Evolutionary conservation across 2,329 filamentous ascomycete species (phyloP), one percentile per base, ranked within the genome.

Genomic region (Fulvia fulva): DNA sequence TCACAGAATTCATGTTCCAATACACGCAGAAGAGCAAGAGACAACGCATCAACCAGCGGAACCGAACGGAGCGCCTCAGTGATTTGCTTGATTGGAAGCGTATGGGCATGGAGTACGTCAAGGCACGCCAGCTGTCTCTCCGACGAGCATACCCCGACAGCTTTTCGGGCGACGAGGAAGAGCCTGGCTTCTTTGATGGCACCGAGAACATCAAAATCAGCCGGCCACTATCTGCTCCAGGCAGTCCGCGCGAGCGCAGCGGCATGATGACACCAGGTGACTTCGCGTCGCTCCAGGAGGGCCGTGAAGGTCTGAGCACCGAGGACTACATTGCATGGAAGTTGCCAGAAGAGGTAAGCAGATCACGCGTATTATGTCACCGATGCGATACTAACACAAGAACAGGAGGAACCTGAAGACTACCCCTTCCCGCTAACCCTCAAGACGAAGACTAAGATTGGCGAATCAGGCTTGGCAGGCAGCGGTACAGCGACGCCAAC

Each of bases 191-290:
- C 76, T 96, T 97, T 70, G 90, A 91, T 53, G 90, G 90, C 34
- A 90, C 91, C 3, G 93, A 97, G 68, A 63, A 60, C 47, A 88
- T 92, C 72, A 99, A 97, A 86, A 92, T 99, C 71, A 93, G 91
- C 11, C 84, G 94, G 51, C 94, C 94, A 7, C 87, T 97, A 76
- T 97, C 91, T 2, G 91, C 96, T 52, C 94, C 94, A 1, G 94
- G 94, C 8, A 96, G 91, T 19, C 94, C 94, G 9, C 84, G 92
- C 61, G 92, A 96, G 72, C 85, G 91, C 32, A 88, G 88, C 45
- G 94, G 94, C 55, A 96, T 97, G 91, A 97, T 99, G 94, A 99
- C 94, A 0, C 94, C 94, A 7, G 94, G 94, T 49, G 94, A 99
- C 75, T 97, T 97, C 81, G 94, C 91, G 26, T 96, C 91, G 67